Conservation (phyloP, 1,284 basidiomycete species). For the Vanrija sp. region DNA sequence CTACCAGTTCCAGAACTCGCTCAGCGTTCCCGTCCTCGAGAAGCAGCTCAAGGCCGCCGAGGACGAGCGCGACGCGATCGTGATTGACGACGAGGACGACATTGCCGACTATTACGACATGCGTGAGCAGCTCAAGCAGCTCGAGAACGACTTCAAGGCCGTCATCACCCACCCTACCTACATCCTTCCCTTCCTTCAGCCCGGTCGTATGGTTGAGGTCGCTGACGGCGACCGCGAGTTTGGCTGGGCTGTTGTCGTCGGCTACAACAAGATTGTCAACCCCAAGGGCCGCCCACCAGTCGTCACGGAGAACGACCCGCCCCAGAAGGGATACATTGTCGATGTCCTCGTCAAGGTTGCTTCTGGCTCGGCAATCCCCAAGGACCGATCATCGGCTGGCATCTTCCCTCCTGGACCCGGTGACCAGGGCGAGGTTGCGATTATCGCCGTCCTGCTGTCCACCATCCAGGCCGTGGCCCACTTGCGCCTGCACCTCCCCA, state of each 20-base stretch:
- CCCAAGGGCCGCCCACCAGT: constrained; percentile 48
- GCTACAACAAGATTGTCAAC: constrained; percentile 68
- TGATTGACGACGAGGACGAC: constrained; percentile 75
- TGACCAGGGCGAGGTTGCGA: constrained; percentile 73
- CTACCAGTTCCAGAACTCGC: constrained; percentile 95
- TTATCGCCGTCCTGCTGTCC: constrained; percentile 84
- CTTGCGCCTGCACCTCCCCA: constrained; percentile 81
- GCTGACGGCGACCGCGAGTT: constrained; percentile 84
- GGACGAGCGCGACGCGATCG: constrained; percentile 61
- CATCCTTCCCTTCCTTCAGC: constrained; percentile 85
- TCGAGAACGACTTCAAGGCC: constrained; percentile 76
- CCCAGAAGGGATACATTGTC: constrained; percentile 87
- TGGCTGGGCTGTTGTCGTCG: constrained; percentile 92
- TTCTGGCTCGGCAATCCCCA: constrained; percentile 60
- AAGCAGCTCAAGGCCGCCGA: constrained; percentile 75
- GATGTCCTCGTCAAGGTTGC: constrained; percentile 88
- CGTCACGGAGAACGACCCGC: constrained; percentile 57
- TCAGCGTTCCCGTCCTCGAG: constrained; percentile 81
- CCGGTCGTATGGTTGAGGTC: constrained; percentile 85
- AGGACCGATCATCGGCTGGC: constrained; percentile 60
- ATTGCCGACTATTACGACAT: constrained; percentile 89
- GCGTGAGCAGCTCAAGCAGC: constrained; percentile 83
- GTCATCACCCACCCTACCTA: constrained; percentile 95
- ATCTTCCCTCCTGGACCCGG: constrained; percentile 68
- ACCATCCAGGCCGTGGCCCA: constrained; percentile 83